phyloP scores from a whole-genome alignment of 1,284 basidiomycete genomes.

The Fistulinella staudtii region DNA sequence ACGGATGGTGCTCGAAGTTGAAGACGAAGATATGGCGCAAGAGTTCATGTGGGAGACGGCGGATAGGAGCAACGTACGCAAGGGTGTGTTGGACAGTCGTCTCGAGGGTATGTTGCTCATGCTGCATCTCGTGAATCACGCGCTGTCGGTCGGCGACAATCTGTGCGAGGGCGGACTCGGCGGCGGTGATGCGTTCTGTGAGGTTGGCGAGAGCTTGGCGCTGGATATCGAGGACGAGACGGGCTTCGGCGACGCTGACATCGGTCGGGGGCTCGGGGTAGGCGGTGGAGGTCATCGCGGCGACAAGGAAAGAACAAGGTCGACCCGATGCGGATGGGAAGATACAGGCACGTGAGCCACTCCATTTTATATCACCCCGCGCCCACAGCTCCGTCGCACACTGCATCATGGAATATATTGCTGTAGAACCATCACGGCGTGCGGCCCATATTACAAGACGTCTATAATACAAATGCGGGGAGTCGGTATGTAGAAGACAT shows the following conservation, averaged over 20 bases:
- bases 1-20: constrained; percentile 62
- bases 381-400: too few species aligned
- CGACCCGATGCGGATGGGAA: constrained; percentile 23
- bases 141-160: constrained; percentile 51
- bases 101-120: constrained; percentile 46
- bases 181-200: constrained; percentile 39
- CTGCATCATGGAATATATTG: background rate
- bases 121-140: constrained; percentile 50
- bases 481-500: background rate
- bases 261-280: constrained; percentile 54
- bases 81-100: constrained; percentile 43
- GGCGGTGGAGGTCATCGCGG: constrained; percentile 15
- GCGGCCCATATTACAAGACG: constrained; percentile 18
- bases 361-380: too few species aligned
- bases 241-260: constrained; percentile 46
- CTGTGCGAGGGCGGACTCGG: constrained; percentile 52
- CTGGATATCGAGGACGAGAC: constrained; percentile 36
- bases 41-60: constrained; percentile 61
- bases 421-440: constrained; percentile 3
- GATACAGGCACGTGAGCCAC: constrained; percentile 25
- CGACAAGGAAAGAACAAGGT: constrained; percentile 7
- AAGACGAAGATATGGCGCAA: constrained; percentile 62
- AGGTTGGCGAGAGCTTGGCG: constrained; percentile 35
- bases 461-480: constrained; percentile 22
- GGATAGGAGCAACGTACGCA: constrained; percentile 67